Conservation (phyloP, 257 asterid genomes). For the Jacaranda mimosifolia region DNA sequence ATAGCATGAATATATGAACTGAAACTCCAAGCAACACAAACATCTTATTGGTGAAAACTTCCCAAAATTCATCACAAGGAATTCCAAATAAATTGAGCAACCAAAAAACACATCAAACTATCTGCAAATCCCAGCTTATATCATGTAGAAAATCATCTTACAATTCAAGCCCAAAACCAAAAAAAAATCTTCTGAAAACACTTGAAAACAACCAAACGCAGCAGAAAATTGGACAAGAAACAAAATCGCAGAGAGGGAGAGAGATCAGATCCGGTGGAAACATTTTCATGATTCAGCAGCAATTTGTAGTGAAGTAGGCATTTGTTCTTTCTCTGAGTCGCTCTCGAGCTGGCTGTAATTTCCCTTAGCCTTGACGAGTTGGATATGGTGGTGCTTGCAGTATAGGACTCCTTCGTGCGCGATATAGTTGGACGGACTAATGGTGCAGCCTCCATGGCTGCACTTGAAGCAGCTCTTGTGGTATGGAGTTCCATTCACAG, state of each 20-base stretch:
- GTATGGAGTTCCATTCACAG: conserved; percentile 69
- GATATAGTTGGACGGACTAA: conserved; percentile 78
- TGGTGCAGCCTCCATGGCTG: conserved; percentile 77
- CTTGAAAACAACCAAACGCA: background rate
- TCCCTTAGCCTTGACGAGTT: conserved; percentile 74
- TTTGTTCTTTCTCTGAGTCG: conserved; percentile 38
- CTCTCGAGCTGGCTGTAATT: conserved; percentile 74
- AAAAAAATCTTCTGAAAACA: background rate
- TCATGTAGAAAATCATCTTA: conserved; percentile 13
- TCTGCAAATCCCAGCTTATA: conserved; percentile 22
- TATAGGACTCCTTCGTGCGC: conserved; percentile 74
- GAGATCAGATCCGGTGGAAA: conserved; percentile 6
- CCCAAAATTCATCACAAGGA: too few relatives aligned
- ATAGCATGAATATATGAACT: background rate
- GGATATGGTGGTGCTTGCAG: conserved; percentile 85
- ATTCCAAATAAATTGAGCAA: background rate
- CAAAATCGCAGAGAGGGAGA: conserved; percentile 15
- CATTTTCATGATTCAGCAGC: conserved; percentile 29
- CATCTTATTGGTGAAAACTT: background rate
- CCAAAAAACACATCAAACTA: background rate
- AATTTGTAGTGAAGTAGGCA: conserved; percentile 9
- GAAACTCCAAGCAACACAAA: background rate
- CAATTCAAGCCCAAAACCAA: background rate
- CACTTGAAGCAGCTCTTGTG: conserved; percentile 86
- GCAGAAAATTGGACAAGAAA: background rate